Conservation (phyloP, 306 rosid species). For the Echinosophora koreensis region DNA sequence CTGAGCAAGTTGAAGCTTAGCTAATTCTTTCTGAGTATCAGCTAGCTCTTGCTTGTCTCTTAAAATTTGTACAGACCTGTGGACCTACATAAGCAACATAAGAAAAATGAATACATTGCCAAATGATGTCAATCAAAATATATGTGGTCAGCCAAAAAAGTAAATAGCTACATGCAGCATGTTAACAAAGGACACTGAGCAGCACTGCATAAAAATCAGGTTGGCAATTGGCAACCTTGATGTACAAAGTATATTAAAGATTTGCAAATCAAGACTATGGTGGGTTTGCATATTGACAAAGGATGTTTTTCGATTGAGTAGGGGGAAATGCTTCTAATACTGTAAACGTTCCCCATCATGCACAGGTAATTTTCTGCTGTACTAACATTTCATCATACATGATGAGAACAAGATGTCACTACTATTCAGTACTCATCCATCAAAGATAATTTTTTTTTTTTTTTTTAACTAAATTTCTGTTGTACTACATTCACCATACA, state of each 20-base stretch:
- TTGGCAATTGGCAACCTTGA: slow-evolving; percentile 17
- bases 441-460: neutral
- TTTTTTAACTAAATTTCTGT: too few species aligned
- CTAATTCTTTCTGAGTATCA: slow-evolving; percentile 92
- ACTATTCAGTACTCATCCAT: neutral
- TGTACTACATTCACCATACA: neutral
- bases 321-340: neutral
- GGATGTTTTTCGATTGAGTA: neutral
- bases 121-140: neutral
- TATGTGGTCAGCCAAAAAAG: neutral
- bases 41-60: slow-evolving; percentile 98
- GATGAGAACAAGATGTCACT: neutral
- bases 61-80: slow-evolving; percentile 93
- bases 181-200: neutral
- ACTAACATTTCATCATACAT: slow-evolving; percentile 1
- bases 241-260: neutral
- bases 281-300: slow-evolving; percentile 44
- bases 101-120: slow-evolving; percentile 11
- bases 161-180: neutral
- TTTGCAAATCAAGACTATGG: neutral
- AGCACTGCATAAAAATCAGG: slow-evolving; percentile 20
- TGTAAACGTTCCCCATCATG: neutral
- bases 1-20: slow-evolving; percentile 91
- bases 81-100: slow-evolving; percentile 68
- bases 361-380: neutral